A percentile compares a stretch with the other conserved stretches of the same genome.
These are phyloP conservation scores for Symbiodinium pilosum DNA, from an alignment of 73 alveolate genomes.

Conservation along the genomic window DNA sequence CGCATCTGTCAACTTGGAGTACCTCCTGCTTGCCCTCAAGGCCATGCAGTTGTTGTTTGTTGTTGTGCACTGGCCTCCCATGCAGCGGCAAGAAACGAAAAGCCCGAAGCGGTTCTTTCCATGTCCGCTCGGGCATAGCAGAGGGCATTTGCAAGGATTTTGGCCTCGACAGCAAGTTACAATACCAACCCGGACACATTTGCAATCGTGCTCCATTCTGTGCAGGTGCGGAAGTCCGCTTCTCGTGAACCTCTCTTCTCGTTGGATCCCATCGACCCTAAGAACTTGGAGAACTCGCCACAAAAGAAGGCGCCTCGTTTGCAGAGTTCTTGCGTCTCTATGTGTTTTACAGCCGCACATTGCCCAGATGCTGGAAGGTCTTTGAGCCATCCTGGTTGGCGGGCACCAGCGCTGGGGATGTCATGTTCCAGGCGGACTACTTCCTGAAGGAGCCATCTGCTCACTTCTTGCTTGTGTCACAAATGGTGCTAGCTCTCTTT, in stretches of 20 bases:
- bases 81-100: too few species aligned
- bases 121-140: too few species aligned
- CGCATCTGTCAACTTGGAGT: slow-evolving; percentile 91
- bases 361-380: background rate
- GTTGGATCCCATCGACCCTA: slow-evolving; percentile 89
- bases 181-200: too few species aligned
- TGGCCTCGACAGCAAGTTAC: too few species aligned
- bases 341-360: too few species aligned
- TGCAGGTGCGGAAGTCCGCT: slow-evolving; percentile 81
- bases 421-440: slow-evolving; percentile 89
- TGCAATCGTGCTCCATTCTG: too few species aligned
- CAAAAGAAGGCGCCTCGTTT: slow-evolving; percentile 73
- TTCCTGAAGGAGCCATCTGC: slow-evolving; percentile 57
- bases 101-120: too few species aligned
- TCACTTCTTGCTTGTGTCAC: background rate
- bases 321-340: background rate
- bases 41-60: too few species aligned
- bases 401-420: slow-evolving; percentile 92
- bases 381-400: slow-evolving; percentile 90
- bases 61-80: too few species aligned
- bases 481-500: too few species aligned
- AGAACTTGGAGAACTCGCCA: slow-evolving; percentile 53
- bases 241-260: slow-evolving; percentile 84
- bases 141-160: too few species aligned
- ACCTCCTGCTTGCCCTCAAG: slow-evolving; percentile 61